Percentiles rank a stretch among this genome's conserved stretches.
These are phyloP conservation scores for Amesomyces nigricolor DNA, from an alignment of 2,329 filamentous ascomycete species.

Conservation along the genomic window DNA sequence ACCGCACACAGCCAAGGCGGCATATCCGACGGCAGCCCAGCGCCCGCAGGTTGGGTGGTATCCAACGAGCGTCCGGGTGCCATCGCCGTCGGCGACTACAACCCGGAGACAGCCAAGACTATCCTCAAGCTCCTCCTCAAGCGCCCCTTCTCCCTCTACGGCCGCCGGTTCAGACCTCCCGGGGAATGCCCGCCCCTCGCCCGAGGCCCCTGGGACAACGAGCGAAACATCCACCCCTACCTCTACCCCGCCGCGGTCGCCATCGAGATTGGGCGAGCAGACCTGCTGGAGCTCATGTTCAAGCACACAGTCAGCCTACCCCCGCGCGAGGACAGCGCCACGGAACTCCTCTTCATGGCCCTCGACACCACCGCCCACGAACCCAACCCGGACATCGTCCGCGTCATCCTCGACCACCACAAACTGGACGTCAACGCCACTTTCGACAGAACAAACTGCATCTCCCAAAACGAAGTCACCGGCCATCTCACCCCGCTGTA, in stretches of 20 bases:
- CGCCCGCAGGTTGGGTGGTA: neutral
- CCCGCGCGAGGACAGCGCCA: neutral
- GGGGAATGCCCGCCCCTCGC: neutral
- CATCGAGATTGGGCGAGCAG: neutral
- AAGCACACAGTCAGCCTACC: neutral
- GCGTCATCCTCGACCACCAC: neutral
- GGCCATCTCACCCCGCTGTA: neutral
- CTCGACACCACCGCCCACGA: neutral
- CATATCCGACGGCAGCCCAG: neutral
- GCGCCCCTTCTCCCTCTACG: neutral
- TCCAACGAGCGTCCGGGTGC: neutral
- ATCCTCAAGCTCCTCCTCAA: neutral
- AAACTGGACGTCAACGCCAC: neutral
- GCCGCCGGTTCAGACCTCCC: neutral
- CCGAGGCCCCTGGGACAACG: no score
- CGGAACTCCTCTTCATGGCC: constrained; percentile 2
- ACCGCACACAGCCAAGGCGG: neutral
- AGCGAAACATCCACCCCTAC: neutral
- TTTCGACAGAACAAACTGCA: neutral
- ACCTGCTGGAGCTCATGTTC: neutral
- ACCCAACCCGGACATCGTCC: neutral
- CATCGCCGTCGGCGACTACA: no score
- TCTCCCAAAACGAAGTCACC: neutral
- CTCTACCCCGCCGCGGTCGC: neutral
- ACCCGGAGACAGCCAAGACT: neutral